These are phyloP conservation scores for Brassica juncea DNA, from an alignment of 345 rosid species.

Conservation along the genomic window DNA sequence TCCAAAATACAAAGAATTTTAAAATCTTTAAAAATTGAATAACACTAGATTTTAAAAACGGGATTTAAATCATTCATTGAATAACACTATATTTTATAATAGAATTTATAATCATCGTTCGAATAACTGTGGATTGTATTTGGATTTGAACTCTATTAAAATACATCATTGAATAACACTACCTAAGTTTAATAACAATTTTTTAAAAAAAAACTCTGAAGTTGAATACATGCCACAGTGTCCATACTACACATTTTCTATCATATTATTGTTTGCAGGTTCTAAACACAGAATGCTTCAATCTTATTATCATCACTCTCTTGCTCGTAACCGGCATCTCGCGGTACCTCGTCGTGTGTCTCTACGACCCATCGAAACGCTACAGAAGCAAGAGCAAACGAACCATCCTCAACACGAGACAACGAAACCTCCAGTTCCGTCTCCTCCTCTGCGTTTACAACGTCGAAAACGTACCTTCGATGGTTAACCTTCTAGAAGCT, in stretches of 20 bases:
- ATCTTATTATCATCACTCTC: slow-evolving; percentile 37
- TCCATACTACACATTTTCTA: neutral
- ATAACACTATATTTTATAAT: no score
- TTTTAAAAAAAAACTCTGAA: no score
- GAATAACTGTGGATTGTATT: no score
- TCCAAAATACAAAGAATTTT: no score
- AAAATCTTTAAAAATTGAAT: no score
- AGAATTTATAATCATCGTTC: no score
- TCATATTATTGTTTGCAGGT: slow-evolving; percentile 26
- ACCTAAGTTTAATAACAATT: no score
- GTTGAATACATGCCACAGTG: no score
- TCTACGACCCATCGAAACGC: slow-evolving; percentile 66
- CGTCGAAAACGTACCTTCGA: slow-evolving; percentile 39
- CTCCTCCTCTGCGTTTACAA: slow-evolving; percentile 54
- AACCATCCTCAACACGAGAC: slow-evolving; percentile 46
- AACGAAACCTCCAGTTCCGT: slow-evolving; percentile 47
- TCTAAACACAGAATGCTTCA: slow-evolving; percentile 36
- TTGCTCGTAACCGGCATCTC: slow-evolving; percentile 43
- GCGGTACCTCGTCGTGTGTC: slow-evolving; percentile 44
- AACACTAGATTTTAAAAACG: no score
- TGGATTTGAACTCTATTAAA: no score
- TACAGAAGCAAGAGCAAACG: slow-evolving; percentile 53
- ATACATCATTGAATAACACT: no score
- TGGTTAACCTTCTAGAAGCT: slow-evolving; percentile 42
- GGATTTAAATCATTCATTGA: no score